Percentiles rank a stretch among this genome's conserved stretches.
Conservation (phyloP, 768 basidiomycete species). For the Leccinum aurantiacum region DNA sequence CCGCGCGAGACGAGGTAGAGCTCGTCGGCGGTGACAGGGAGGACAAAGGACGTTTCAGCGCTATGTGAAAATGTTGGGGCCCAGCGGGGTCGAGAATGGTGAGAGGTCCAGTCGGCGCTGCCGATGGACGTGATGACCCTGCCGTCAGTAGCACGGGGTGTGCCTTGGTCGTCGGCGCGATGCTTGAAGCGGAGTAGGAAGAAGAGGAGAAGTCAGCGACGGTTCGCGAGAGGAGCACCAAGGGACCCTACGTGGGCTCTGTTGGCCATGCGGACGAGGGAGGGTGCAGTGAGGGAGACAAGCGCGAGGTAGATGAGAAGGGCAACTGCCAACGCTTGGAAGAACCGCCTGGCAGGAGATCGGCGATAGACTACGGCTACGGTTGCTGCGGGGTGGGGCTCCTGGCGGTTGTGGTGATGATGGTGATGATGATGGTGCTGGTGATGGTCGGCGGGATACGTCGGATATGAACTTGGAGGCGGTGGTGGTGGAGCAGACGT, state of each 20-base stretch:
- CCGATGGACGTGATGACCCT: not conserved
- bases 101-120: constrained; percentile 16
- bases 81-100: constrained; percentile 18
- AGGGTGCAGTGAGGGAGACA: not conserved
- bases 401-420: not conserved
- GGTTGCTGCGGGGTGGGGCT: not conserved
- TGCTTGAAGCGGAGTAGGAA: not conserved
- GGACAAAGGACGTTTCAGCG: constrained; percentile 27
- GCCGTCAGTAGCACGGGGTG: not conserved
- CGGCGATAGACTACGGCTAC: not conserved
- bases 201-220: not conserved
- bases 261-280: not conserved
- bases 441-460: not conserved
- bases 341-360: not conserved
- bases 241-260: not conserved
- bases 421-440: not conserved
- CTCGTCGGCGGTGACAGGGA: constrained; percentile 31
- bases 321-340: not conserved
- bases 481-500: not conserved
- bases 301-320: not conserved
- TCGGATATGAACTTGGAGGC: not conserved
- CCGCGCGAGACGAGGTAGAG: constrained; percentile 39
- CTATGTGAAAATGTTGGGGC: constrained; percentile 11
- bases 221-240: not conserved
- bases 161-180: not conserved